phyloP scores from a whole-genome alignment of 441 rosid species.

The Omphalea diandra region DNA sequence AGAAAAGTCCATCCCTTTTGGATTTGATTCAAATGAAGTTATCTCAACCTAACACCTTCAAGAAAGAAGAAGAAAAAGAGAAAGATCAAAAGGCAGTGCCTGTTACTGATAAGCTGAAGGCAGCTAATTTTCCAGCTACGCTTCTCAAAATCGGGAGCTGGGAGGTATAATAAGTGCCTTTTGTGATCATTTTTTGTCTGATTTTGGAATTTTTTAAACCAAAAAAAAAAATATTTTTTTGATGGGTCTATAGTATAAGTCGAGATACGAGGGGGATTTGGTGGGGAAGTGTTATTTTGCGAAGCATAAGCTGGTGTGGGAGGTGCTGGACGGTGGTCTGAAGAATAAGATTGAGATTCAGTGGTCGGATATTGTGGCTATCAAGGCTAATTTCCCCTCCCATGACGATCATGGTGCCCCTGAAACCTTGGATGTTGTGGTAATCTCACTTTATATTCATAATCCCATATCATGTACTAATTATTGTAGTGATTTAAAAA shows the following conservation, averaged over 20 bases:
- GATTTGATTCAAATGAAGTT: slow-evolving; percentile 94
- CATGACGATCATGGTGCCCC: slow-evolving; percentile 36
- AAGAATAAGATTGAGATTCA: slow-evolving; percentile 69
- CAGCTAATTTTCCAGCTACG: slow-evolving; percentile 85
- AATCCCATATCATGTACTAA: not conserved
- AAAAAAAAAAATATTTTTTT: no score
- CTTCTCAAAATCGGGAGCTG: slow-evolving; percentile 71
- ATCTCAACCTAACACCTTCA: no score
- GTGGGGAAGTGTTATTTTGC: slow-evolving; percentile 65
- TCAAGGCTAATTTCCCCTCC: slow-evolving; percentile 49
- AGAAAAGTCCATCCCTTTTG: slow-evolving; percentile 91
- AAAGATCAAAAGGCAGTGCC: slow-evolving; percentile 36
- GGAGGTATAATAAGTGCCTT: slow-evolving; percentile 58
- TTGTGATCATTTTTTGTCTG: slow-evolving; percentile 1
- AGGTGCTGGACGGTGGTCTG: slow-evolving; percentile 59
- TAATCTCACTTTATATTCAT: slow-evolving; percentile 20
- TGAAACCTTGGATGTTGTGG: slow-evolving; percentile 55
- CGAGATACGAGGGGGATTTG: slow-evolving; percentile 86
- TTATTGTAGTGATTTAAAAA: slow-evolving; percentile 15
- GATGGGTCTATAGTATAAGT: slow-evolving; percentile 55
- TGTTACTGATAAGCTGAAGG: slow-evolving; percentile 79
- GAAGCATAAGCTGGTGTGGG: slow-evolving; percentile 74
- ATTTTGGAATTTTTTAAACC: not conserved
- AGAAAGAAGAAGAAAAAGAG: slow-evolving; percentile 40
- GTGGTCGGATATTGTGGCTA: slow-evolving; percentile 62